A percentile compares a stretch with the other conserved stretches of the same genome.
These are phyloP conservation scores for Globisporangium alternatum DNA, from an alignment of 352 stramenopile species.

Conservation along the genomic window DNA sequence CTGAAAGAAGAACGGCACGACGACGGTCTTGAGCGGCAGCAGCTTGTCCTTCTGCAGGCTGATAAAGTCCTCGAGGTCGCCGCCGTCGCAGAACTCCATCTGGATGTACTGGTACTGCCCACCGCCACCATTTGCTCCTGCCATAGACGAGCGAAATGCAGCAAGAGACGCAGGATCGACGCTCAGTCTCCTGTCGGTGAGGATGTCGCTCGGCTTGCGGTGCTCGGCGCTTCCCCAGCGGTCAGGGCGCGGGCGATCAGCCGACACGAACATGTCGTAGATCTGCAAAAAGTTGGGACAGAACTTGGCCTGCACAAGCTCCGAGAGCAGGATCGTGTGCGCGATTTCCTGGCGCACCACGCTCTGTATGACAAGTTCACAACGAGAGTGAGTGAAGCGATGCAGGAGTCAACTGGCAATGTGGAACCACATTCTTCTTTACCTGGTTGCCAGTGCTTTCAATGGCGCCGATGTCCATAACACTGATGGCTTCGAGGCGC, in stretches of 20 bases:
- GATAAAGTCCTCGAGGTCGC: conserved; percentile 96
- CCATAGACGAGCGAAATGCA: conserved; percentile 1
- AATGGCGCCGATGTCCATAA: conserved; percentile 93
- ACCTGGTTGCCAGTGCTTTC: conserved; percentile 86
- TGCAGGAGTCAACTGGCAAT: neutral
- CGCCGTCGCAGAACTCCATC: conserved; percentile 97
- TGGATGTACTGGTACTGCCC: conserved; percentile 94
- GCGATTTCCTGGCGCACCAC: conserved; percentile 93
- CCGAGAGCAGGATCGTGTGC: conserved; percentile 90
- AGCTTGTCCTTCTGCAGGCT: conserved; percentile 71
- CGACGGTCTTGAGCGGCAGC: conserved; percentile 49
- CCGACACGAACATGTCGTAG: conserved; percentile 89
- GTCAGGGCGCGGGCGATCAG: conserved; percentile 44
- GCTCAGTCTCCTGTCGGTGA: conserved; percentile 29
- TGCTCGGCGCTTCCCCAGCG: conserved; percentile 57
- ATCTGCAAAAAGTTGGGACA: conserved; percentile 95
- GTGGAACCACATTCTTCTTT: conserved; percentile 3
- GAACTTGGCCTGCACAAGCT: conserved; percentile 79
- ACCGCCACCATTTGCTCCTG: conserved; percentile 12
- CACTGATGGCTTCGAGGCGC: conserved; percentile 73
- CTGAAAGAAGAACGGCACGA: conserved; percentile 93
- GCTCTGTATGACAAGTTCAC: conserved; percentile 26
- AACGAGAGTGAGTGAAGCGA: conserved; percentile 1
- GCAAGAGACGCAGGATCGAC: conserved; percentile 13
- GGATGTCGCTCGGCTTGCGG: conserved; percentile 67